Evolutionary conservation across 495 filamentous ascomycete genomes (phyloP), one percentile per base, ranked within the genome.

Genomic region (Massariosphaeria phaeospora): DNA sequence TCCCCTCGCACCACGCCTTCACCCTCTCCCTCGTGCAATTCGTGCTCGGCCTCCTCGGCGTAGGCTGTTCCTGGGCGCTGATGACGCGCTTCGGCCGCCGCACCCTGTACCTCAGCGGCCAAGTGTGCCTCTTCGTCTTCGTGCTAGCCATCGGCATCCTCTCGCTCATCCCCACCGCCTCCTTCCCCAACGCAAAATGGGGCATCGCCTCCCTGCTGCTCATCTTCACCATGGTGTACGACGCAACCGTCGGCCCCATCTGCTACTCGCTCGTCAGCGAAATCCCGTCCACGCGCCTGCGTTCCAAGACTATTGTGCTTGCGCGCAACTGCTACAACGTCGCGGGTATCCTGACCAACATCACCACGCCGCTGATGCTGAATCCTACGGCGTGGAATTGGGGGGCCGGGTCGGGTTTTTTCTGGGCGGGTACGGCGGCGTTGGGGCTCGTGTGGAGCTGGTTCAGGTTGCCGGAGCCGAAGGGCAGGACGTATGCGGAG

Each of bases 241-340:
- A 68, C 51, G 66, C 77, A 50, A 75, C 74, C 53, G 75, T 73
- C 18, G 78, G 72, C 25, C 78, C 78, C 49, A 72, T 73, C 45
- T 78, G 77, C 42, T 81, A 72, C 72, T 73, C 76, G 66, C 76
- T 80, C 54, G 80, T 82, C 53, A 77, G 74, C 29, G 78, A 81
- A 64, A 81, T 77, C 43, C 76, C 79, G 30, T 68, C 78, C 50
- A 71, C 81, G 63, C 78, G 78, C 52, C 76, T 79, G 40, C 66
- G 78, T 39, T 74, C 77, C 33, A 66, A 80, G 40, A 82, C 73
- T n/a, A 82, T 76, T 40, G 78, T 76, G 54, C 68, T 78, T 47
- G 78, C 73, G 64, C 76, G 79, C 58, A 76, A 53, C 50, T 58
- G 70, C 52, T 77, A 77, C 69, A 74, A 79, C 65, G 40, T 79